These are phyloP conservation scores for Atractiella rhizophila DNA, from an alignment of 768 basidiomycete genomes.

Conservation along the genomic window DNA sequence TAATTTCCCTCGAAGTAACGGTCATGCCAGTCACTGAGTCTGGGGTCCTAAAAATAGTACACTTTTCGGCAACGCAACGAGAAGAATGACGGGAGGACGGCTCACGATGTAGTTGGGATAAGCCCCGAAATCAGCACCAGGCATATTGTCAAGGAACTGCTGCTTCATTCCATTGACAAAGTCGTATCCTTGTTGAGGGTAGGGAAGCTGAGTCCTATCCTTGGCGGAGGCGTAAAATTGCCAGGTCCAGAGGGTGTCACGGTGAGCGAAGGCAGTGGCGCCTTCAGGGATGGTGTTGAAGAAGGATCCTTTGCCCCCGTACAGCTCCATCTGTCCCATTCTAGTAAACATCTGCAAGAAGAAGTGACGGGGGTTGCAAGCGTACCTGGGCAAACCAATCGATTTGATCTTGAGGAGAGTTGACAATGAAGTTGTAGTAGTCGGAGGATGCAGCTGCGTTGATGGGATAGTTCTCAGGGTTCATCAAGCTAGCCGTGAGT, in stretches of 20 bases:
- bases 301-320: constrained; percentile 11
- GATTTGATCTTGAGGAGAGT: neutral
- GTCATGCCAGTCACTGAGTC: no score
- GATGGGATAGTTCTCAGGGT: constrained; percentile 7
- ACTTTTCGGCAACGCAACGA: no score
- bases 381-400: constrained; percentile 12
- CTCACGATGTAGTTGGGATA: no score
- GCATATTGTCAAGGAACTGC: no score
- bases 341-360: neutral
- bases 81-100: no score
- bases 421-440: constrained; percentile 13
- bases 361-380: no score
- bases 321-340: constrained; percentile 5
- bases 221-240: constrained; percentile 17
- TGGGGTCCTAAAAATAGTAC: no score
- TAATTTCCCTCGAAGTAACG: no score
- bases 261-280: constrained; percentile 9
- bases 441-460: neutral
- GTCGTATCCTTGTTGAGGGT: no score
- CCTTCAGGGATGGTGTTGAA: constrained; percentile 8
- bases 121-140: no score
- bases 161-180: no score
- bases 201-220: no score
- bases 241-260: constrained; percentile 11
- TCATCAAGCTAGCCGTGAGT: constrained; percentile 11